Conservation (phyloP, 2,329 filamentous ascomycete species). For the Dothideomycetidae sp. region DNA sequence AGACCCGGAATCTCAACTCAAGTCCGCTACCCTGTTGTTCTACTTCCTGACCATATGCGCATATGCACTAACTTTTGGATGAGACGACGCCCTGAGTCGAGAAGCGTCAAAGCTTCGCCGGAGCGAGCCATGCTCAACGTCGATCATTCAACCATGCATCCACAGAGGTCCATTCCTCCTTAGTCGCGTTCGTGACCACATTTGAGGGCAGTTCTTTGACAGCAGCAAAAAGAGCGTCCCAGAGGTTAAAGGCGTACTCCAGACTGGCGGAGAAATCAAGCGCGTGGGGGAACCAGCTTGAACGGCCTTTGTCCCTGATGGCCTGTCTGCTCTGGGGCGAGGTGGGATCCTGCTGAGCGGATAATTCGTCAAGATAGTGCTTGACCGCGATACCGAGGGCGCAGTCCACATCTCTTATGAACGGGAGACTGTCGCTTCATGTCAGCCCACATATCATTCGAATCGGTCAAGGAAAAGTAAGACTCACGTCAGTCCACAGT, state of each 20-base stretch:
- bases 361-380: conserved; percentile 62
- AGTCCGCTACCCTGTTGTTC: too few species aligned
- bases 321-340: conserved; percentile 35
- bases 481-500: conserved; percentile 60
- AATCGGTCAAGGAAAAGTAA: conserved; percentile 20
- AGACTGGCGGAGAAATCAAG: conserved; percentile 44
- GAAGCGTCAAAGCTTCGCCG: too few species aligned
- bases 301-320: conserved; percentile 37
- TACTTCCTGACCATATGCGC: too few species aligned
- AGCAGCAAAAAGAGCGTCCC: conserved; percentile 50
- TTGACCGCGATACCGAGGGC: conserved; percentile 67
- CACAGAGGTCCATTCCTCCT: conserved; percentile 43
- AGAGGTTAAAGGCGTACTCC: conserved; percentile 45
- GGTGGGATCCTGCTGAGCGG: conserved; percentile 41
- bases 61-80: too few species aligned
- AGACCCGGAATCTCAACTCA: too few species aligned
- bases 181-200: conserved; percentile 28
- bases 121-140: too few species aligned
- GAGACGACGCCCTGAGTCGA: too few species aligned
- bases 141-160: conserved; percentile 40
- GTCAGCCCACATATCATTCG: background rate
- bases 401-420: conserved; percentile 56
- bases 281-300: conserved; percentile 47
- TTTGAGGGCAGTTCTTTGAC: conserved; percentile 41
- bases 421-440: conserved; percentile 40